A percentile compares a stretch with the other conserved stretches of the same genome.
These are phyloP conservation scores for Dalbergia cochinchinensis DNA, from an alignment of 306 rosid genomes.

Conservation along the genomic window DNA sequence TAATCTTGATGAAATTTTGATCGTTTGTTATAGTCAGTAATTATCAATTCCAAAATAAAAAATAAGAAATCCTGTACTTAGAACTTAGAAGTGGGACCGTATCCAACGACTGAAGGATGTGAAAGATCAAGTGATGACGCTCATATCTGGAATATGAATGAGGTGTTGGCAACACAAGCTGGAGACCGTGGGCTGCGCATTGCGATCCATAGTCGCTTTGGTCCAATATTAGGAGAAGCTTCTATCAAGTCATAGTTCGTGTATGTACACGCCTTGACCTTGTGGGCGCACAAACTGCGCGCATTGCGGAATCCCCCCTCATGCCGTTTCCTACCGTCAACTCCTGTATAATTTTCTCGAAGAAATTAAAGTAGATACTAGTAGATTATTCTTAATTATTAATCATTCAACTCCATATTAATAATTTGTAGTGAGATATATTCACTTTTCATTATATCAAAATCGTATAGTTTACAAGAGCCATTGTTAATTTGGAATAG, in stretches of 20 bases:
- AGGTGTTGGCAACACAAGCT: neutral
- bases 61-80: neutral
- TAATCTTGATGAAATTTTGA: too few species aligned
- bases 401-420: too few species aligned
- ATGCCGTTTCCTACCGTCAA: neutral
- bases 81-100: neutral
- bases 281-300: neutral
- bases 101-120: neutral
- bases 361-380: neutral
- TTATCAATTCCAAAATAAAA: too few species aligned
- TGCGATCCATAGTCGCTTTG: neutral
- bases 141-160: neutral
- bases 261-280: constrained; percentile 14
- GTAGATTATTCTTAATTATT: too few species aligned
- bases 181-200: constrained; percentile 6
- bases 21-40: too few species aligned
- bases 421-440: too few species aligned
- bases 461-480: too few species aligned
- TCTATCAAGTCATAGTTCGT: constrained; percentile 18
- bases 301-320: neutral
- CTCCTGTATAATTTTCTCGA: constrained; percentile 23
- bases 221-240: constrained; percentile 26
- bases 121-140: neutral
- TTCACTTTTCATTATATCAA: too few species aligned
- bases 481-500: too few species aligned